Conservation (phyloP, 306 rosid genomes). For the Casuarina glauca region DNA sequence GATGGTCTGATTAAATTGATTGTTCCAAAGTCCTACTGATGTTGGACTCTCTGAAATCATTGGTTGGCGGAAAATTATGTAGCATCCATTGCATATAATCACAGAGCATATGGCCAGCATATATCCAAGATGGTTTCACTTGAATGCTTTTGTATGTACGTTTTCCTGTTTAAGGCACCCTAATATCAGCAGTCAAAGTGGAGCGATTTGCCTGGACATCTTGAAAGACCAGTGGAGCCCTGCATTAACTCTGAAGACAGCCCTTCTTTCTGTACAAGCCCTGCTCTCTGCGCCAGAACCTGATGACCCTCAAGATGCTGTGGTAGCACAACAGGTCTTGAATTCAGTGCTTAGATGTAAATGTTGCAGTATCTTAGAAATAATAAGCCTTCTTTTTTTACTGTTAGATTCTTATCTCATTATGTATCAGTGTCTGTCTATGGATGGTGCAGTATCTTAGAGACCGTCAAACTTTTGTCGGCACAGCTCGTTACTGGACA, state of each 20-base stretch:
- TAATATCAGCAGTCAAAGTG: slow-evolving; percentile 98
- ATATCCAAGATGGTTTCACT: slow-evolving; percentile 19
- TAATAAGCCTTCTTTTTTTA: neutral
- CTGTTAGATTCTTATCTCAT: neutral
- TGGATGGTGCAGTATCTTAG: slow-evolving; percentile 67
- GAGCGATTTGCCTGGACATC: slow-evolving; percentile 95
- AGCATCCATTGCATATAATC: neutral
- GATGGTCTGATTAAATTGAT: too few relatives aligned
- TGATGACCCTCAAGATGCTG: slow-evolving; percentile 99
- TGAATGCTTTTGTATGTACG: slow-evolving; percentile 10
- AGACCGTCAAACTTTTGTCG: slow-evolving; percentile 81
- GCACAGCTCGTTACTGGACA: slow-evolving; percentile 96
- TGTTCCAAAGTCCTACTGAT: neutral
- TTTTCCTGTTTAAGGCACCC: slow-evolving; percentile 84
- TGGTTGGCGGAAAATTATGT: neutral
- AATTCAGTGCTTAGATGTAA: neutral
- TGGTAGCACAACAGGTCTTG: slow-evolving; percentile 90
- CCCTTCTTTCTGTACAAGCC: slow-evolving; percentile 97
- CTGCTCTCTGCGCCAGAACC: slow-evolving; percentile 96
- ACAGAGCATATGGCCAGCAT: slow-evolving; percentile 2
- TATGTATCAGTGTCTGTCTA: slow-evolving; percentile 16
- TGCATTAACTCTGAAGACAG: slow-evolving; percentile 93
- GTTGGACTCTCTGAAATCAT: neutral
- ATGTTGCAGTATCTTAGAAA: slow-evolving; percentile 8
- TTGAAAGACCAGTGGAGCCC: slow-evolving; percentile 99